These are phyloP conservation scores for Blastomyces gilchristii DNA, from an alignment of 2,329 filamentous ascomycete genomes.

Conservation along the genomic window DNA sequence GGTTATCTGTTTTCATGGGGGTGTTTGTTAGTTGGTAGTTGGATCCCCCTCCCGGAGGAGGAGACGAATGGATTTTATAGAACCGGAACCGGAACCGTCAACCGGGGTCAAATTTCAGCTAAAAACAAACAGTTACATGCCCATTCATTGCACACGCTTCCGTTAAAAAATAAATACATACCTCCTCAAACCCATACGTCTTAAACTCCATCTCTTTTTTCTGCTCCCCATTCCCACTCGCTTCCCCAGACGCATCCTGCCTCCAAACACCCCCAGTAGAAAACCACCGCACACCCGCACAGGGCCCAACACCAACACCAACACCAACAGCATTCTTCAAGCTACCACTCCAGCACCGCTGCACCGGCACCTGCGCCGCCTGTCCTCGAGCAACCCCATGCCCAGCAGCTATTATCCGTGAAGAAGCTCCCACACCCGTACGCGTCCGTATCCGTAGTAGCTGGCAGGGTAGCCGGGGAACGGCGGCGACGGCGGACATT, in stretches of 20 bases:
- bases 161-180: constrained; percentile 1
- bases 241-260: background rate
- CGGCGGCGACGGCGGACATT: background rate
- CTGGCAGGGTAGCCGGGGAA: background rate
- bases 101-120: too few relatives aligned
- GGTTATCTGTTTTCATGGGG: constrained; percentile 25
- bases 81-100: too few relatives aligned
- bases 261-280: background rate
- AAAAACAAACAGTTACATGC: too few relatives aligned
- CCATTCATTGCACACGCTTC: too few relatives aligned
- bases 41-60: too few relatives aligned
- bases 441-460: background rate
- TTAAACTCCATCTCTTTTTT: constrained; percentile 8
- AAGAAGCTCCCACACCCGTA: background rate
- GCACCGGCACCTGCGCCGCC: background rate
- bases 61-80: too few relatives aligned
- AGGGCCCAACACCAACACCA: background rate
- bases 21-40: background rate
- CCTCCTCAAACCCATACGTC: constrained; percentile 16
- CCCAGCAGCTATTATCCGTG: background rate
- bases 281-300: background rate
- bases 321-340: too few relatives aligned
- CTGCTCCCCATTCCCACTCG: background rate
- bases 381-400: background rate
- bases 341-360: background rate